These are phyloP conservation scores for Ensete ventricosum DNA, from an alignment of 176 grass and related monocot genomes.

Conservation along the genomic window DNA sequence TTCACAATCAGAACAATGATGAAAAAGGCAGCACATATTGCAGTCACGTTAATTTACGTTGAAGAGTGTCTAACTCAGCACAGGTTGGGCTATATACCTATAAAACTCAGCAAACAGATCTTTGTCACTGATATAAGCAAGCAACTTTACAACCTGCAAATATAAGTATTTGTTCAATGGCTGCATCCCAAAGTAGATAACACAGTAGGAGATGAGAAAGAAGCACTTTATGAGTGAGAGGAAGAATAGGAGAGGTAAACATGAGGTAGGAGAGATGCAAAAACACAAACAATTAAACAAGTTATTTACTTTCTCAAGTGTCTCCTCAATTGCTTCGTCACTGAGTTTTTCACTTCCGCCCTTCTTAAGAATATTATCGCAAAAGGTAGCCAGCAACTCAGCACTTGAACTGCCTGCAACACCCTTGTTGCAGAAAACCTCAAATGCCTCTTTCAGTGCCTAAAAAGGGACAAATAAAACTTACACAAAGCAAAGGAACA, in stretches of 20 bases:
- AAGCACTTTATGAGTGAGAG: neutral
- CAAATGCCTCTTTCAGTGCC: conserved; percentile 34
- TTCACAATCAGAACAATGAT: neutral
- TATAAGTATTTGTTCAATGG: neutral
- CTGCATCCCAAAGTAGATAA: neutral
- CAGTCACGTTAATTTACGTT: neutral
- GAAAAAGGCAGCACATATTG: neutral
- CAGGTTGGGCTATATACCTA: conserved; percentile 5
- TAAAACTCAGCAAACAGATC: conserved; percentile 46
- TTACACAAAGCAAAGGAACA: neutral
- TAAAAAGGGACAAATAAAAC: neutral
- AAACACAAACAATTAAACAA: neutral
- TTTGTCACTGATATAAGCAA: conserved; percentile 32
- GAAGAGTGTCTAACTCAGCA: neutral
- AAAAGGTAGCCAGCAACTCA: conserved; percentile 30
- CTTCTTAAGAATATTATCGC: conserved; percentile 33
- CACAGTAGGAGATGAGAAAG: neutral
- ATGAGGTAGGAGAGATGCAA: neutral
- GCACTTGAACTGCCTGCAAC: conserved; percentile 30
- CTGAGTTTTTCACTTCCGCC: conserved; percentile 30
- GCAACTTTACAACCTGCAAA: conserved; percentile 35
- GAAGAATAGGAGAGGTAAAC: neutral
- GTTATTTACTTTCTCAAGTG: conserved; percentile 26
- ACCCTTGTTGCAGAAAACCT: conserved; percentile 34
- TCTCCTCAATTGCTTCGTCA: conserved; percentile 38